A percentile compares a stretch with the other conserved stretches of the same genome.
Evolutionary conservation across 1,139 yeast genomes (phyloP).

Genomic region (Candida pseudocylindracea): DNA sequence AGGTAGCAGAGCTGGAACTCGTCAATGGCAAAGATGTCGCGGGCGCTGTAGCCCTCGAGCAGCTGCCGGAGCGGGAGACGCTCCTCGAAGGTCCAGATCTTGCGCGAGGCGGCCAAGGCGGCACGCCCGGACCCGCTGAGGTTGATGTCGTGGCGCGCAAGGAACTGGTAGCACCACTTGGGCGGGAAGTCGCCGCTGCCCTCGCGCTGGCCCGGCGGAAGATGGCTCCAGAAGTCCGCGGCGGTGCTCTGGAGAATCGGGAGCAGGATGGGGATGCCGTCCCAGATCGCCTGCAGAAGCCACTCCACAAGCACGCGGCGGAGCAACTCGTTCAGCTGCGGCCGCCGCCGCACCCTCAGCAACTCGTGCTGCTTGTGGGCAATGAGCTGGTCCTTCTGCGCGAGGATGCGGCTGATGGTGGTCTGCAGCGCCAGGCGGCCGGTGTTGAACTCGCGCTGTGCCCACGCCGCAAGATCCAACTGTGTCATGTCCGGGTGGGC

Average conservation of each 20-base stretch:
- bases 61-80: slow-evolving; percentile 18
- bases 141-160: slow-evolving; percentile 29
- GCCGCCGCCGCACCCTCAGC: slow-evolving; percentile 28
- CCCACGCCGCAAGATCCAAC: slow-evolving; percentile 45
- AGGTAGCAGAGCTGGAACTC: slow-evolving; percentile 41
- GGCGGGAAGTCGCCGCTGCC: slow-evolving; percentile 44
- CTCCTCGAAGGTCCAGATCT: slow-evolving; percentile 42
- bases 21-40: slow-evolving; percentile 35
- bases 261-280: slow-evolving; percentile 38
- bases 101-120: slow-evolving; percentile 16
- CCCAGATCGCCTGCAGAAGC: slow-evolving; percentile 52
- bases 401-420: slow-evolving; percentile 37
- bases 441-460: slow-evolving; percentile 27
- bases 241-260: slow-evolving; percentile 47
- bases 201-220: slow-evolving; percentile 29
- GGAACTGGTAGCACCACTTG: slow-evolving; percentile 42
- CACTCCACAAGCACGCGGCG: slow-evolving; percentile 40
- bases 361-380: slow-evolving; percentile 37
- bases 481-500: slow-evolving; percentile 48
- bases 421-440: slow-evolving; percentile 41
- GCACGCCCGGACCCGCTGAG: slow-evolving; percentile 16
- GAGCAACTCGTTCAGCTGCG: slow-evolving; percentile 30
- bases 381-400: slow-evolving; percentile 33
- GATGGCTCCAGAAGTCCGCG: slow-evolving; percentile 35
- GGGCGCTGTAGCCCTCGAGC: slow-evolving; percentile 18